Evolutionary conservation across 1,284 basidiomycete genomes (phyloP), one percentile per base, ranked within the genome.

Genomic region (Heterobasidion annosum): DNA sequence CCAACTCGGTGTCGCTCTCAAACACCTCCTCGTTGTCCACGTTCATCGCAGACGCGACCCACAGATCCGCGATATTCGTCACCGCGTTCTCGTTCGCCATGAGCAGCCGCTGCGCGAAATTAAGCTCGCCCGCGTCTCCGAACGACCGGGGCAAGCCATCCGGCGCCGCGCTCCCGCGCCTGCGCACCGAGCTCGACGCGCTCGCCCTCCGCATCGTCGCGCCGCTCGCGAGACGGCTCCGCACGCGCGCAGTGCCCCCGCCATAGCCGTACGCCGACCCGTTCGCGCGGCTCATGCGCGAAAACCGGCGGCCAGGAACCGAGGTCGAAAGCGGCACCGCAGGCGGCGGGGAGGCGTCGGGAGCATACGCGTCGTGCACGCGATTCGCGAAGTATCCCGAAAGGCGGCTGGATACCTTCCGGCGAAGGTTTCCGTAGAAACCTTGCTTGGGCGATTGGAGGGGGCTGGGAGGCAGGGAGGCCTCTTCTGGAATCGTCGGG

Each of bases 41-140:
- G 57, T 91, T 92, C 73, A 93, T 91, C 3, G 93, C 93, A 19
- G 92, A 87, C 9, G 93, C 92, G 56, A 96, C 89, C 93, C 93
- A 96, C 13, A 96, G 73, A 70, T 95, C 93, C 4, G 91, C 88
- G 60, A 96, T 88, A 59, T 86, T 88, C 51, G 88, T 91, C 7
- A 94, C 91, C 1, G 89, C 86, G 64, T 91, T 88, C 66, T 94
- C 91, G 68, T 95, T 94, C 3, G 93, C 91, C 71, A 96, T 84
- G 33, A 96, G 73, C n/a, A 96, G 68, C 58, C 91, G 80, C 65
- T 98, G 92, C 0, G 95, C 90, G 62, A 98, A 92, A 63, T 88
- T 91, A 53, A 88, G 73, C 60, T 86, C 84, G 55, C 68, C 63
- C 1, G 69, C 73, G 7, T 68, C 68, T 16, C 67, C 68, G 8